Base-by-base conservation (phyloP, 805 yeast species). In the Ogataea populi-albae region DNA sequence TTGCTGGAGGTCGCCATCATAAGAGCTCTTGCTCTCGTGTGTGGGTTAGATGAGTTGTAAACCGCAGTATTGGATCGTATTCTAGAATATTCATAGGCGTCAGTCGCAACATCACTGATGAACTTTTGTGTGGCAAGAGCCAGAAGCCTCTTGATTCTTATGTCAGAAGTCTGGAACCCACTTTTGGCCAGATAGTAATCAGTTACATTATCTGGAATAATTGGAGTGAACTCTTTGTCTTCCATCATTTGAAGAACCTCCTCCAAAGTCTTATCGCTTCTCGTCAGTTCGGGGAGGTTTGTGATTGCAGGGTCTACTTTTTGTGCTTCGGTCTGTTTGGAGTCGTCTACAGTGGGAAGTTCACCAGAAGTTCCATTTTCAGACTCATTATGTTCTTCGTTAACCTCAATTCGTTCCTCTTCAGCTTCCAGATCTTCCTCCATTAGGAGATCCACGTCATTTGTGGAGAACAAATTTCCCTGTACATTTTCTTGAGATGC, bases 101-200 rank as follows among this genome's bases (percentile, higher is more conserved):
- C 98, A 11, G 88, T 86, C 1, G 98, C 96, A 20, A 93, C 81
- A 57, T 93, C 98, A 42, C 89, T 79, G 18, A 93, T 75, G 58
- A 93, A 93, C 56, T 93, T 93, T 54, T 94, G 98, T 0, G 98
- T 93, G 1, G 98, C 98, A 38, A 93, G 67, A 0, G 98, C 97
- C 32, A 93, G 67, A 23, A 93, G 65, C 35, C 98, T 70, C 59
- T 88, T 89, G 38, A 85, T 77, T 39, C 88, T 73, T 10, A 77
- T 65, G 56, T 91, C 95, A 25, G 81, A 71, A 18, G 93, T 77
- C 40, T 81, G 82, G 50, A 93, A 80, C 25, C 97, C 97, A 43
- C 87, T 82, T 52, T 82, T 81, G 7, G 51, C 45, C 12, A 91
- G 64, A 52, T 91, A 93, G 57, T 88, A 93, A 55, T 91, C 97